Evolutionary conservation across 2,329 filamentous ascomycete genomes (phyloP).

Genomic region (Claviceps pusilla): DNA sequence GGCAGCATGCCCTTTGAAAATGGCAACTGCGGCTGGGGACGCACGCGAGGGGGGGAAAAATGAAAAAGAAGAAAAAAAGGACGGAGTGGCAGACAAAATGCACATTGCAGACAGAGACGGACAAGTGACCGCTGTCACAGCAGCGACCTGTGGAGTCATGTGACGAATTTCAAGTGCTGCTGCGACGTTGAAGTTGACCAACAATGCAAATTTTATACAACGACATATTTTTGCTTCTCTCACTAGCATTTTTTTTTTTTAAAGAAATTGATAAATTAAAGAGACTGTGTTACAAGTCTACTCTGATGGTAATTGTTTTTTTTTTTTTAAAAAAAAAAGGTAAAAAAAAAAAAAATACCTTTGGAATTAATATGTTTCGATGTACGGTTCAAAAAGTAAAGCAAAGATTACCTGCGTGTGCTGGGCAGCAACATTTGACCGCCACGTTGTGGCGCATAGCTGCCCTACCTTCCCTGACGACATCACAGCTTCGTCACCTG

Average conservation of each 20-base stretch:
- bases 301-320: no score
- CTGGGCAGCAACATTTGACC: not conserved
- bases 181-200: no score
- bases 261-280: no score
- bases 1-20: not conserved
- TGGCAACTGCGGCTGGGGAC: not conserved
- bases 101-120: not conserved
- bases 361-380: no score
- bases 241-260: no score
- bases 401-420: no score
- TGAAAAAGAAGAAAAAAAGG: not conserved
- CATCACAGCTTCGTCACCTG: not conserved
- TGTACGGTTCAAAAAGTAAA: no score
- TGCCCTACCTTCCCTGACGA: not conserved
- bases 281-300: no score
- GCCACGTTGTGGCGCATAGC: slow-evolving; percentile 1
- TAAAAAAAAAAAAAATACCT: no score
- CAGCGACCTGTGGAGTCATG: not conserved
- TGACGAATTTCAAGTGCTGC: not conserved
- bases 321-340: no score
- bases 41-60: not conserved
- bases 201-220: no score
- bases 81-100: not conserved
- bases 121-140: not conserved
- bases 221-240: no score